phyloP scores from a whole-genome alignment of 306 rosid species.

The Casuarina cunninghamiana region DNA sequence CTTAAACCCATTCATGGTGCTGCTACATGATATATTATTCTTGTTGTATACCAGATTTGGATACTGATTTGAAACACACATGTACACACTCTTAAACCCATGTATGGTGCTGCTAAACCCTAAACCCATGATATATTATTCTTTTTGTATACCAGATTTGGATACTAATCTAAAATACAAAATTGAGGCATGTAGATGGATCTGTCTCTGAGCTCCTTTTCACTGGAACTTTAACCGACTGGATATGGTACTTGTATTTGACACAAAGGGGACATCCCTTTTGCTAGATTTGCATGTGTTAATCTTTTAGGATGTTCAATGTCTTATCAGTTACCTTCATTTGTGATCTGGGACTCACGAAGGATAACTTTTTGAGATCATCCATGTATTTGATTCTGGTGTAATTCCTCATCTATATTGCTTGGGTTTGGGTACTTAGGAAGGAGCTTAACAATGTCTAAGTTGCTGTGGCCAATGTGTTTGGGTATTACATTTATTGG shows the following conservation, averaged over 20 bases:
- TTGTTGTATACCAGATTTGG: no score
- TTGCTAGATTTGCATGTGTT: not conserved
- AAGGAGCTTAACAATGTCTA: not conserved
- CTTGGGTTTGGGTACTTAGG: not conserved
- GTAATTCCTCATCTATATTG: not conserved
- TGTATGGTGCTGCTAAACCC: not conserved
- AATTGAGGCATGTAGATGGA: conserved; percentile 1
- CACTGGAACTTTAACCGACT: not conserved
- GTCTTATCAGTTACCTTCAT: not conserved
- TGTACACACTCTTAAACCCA: not conserved
- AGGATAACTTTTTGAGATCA: not conserved
- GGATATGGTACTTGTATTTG: not conserved
- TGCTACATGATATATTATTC: no score
- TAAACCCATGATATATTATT: not conserved
- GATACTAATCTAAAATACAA: not conserved
- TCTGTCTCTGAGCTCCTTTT: not conserved
- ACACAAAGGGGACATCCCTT: not conserved
- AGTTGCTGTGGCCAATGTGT: not conserved
- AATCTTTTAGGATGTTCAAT: not conserved
- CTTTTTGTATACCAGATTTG: not conserved
- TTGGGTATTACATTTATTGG: not conserved
- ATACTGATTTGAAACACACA: no score
- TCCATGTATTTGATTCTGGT: not conserved
- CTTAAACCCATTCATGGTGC: no score
- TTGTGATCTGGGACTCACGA: not conserved